phyloP scores from a whole-genome alignment of 2,329 filamentous ascomycete species.

The Beauveria bassiana region DNA sequence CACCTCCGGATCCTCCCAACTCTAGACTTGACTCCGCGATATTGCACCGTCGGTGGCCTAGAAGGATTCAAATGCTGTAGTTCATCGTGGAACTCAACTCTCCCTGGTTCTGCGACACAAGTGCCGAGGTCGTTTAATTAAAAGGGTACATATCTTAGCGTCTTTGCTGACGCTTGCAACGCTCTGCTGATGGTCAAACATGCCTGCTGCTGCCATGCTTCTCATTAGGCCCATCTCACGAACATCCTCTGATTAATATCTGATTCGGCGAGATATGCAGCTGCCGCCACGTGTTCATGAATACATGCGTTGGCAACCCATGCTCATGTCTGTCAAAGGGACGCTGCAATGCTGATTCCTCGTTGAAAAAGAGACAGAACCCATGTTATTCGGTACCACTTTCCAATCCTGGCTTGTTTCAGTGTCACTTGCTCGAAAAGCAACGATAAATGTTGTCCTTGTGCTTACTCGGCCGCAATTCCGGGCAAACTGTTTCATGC shows the following conservation, averaged over 20 bases:
- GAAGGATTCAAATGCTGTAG: too few relatives aligned
- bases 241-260: neutral
- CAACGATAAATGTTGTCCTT: neutral
- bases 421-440: neutral
- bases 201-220: neutral
- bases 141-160: neutral
- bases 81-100: neutral
- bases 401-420: neutral
- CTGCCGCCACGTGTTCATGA: neutral
- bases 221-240: neutral
- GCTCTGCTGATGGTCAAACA: neutral
- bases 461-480: neutral
- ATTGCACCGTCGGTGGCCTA: neutral
- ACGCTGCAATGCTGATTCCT: neutral
- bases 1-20: neutral
- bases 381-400: neutral
- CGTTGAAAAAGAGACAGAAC: neutral
- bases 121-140: neutral
- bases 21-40: neutral
- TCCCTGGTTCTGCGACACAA: too few relatives aligned
- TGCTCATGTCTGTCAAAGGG: neutral
- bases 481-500: neutral
- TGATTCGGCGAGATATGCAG: neutral
- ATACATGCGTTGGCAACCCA: neutral
- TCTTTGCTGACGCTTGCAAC: neutral